Conservation (phyloP, 352 stramenopile genomes). For the Stramenopiles sp. region DNA sequence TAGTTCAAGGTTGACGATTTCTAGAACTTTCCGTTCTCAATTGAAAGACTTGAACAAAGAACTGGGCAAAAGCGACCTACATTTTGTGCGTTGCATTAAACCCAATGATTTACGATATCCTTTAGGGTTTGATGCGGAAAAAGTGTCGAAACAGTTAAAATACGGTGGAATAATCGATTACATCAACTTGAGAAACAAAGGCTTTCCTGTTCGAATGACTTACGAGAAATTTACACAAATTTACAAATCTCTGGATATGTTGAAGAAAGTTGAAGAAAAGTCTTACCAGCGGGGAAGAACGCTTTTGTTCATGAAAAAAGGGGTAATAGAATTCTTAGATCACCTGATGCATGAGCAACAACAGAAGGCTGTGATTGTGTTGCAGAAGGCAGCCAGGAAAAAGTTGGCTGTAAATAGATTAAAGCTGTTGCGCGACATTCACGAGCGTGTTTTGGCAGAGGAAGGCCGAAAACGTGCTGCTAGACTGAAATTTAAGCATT, state of each 20-base stretch:
- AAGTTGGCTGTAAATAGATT: constrained; percentile 46
- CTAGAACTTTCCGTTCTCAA: no score
- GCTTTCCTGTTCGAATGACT: constrained; percentile 65
- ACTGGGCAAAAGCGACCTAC: no score
- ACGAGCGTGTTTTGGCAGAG: no score
- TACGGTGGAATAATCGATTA: constrained; percentile 47
- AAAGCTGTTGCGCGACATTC: constrained; percentile 41
- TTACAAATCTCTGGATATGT: constrained; percentile 51
- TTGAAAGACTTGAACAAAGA: no score
- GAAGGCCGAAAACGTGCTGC: no score
- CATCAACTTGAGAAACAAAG: constrained; percentile 52
- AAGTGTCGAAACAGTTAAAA: constrained; percentile 60
- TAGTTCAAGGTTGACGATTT: no score
- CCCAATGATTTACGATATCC: constrained; percentile 58
- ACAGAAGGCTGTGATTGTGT: constrained; percentile 40
- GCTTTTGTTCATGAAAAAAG: no score
- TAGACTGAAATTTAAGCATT: no score
- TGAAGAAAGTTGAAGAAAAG: constrained; percentile 51
- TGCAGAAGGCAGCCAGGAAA: constrained; percentile 57
- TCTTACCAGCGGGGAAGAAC: no score
- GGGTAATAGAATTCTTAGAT: no score
- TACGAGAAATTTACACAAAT: constrained; percentile 29
- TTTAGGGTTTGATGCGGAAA: constrained; percentile 43
- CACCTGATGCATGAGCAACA: constrained; percentile 40
- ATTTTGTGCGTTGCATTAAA: constrained; percentile 67